Evolutionary conservation across 78 protist species (phyloP).

Genomic region (Chrysochromulina parva): DNA sequence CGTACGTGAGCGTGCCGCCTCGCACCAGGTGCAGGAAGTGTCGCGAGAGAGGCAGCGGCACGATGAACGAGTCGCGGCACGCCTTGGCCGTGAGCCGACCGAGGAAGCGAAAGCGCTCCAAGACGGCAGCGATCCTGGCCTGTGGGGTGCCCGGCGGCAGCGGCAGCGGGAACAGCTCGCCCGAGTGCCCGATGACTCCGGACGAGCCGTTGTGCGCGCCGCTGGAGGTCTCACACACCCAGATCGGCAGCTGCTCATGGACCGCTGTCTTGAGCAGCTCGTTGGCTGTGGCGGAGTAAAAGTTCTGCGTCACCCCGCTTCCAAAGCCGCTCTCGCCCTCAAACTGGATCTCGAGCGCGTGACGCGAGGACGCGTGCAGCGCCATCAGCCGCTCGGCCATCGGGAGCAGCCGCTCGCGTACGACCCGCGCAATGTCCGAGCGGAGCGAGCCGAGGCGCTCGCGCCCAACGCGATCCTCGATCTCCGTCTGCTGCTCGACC

Average conservation of each 20-base stretch:
- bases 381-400: neutral
- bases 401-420: neutral
- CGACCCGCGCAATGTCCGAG: neutral
- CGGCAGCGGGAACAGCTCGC: neutral
- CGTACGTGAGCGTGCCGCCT: neutral
- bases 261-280: neutral
- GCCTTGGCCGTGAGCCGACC: neutral
- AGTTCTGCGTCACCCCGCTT: conserved; percentile 17
- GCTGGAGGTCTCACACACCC: neutral
- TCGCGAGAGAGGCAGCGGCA: neutral
- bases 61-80: conserved; percentile 19
- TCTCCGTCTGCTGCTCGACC: neutral
- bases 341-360: conserved; percentile 1
- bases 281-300: neutral
- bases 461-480: neutral
- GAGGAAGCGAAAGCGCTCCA: neutral
- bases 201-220: neutral
- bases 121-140: neutral
- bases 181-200: neutral
- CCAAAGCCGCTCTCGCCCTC: conserved; percentile 19
- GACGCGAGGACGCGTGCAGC: neutral
- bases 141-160: neutral
- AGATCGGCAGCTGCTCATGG: neutral
- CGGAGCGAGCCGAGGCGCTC: neutral
- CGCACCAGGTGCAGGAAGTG: neutral